Evolutionary conservation across 1,139 yeast species (phyloP).

Genomic region (Geotrichum bryndzae): DNA sequence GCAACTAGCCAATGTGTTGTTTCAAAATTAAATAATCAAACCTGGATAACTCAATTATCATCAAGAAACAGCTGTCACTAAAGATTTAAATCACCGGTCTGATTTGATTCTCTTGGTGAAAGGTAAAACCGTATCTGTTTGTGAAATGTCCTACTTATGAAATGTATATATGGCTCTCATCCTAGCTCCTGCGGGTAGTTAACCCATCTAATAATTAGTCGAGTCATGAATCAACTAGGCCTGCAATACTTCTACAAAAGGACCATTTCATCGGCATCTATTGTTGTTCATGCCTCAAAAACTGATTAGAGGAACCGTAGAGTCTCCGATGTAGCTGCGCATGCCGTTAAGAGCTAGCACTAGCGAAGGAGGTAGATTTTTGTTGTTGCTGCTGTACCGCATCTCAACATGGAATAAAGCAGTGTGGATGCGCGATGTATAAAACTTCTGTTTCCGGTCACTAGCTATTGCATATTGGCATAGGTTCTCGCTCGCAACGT

Average conservation of each 20-base stretch:
- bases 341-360: not conserved
- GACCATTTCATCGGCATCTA: not conserved
- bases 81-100: too few relatives aligned
- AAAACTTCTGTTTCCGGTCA: not conserved
- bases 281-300: not conserved
- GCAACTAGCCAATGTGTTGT: too few relatives aligned
- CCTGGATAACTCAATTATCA: too few relatives aligned
- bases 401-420: not conserved
- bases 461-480: not conserved
- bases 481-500: not conserved
- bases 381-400: not conserved
- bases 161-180: not conserved
- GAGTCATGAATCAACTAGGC: not conserved
- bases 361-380: not conserved
- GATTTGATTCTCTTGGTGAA: too few relatives aligned
- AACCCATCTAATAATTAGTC: not conserved
- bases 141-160: too few relatives aligned
- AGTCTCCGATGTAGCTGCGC: not conserved
- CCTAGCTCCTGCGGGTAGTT: not conserved
- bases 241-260: not conserved
- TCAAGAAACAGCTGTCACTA: too few relatives aligned
- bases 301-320: not conserved
- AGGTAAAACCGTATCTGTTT: too few relatives aligned
- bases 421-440: not conserved
- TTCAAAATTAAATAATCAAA: too few relatives aligned